Base-by-base conservation (phyloP, 2,329 filamentous ascomycete species). In the Eutypa lata region DNA sequence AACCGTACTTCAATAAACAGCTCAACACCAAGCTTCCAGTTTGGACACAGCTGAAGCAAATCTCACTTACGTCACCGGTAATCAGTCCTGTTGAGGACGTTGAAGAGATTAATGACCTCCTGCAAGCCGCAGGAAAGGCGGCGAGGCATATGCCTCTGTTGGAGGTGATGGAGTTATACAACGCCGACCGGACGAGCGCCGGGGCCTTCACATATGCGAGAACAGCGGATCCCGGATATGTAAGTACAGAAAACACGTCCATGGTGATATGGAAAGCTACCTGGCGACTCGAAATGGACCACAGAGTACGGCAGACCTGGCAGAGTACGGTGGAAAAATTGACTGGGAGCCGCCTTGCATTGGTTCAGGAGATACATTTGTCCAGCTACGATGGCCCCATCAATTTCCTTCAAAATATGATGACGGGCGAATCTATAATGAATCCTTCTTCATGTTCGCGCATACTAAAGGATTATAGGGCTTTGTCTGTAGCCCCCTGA, bases 121-220 rank as follows among this genome's bases (percentile, higher is more conserved):
- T 67, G 19, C 53, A 53, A 21, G 51, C 52, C 8, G 59, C 58
- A 13, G 63, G 51, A 11, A 50, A 46, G 2, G 65, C 60, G 1
- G 64, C 64, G 8, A 60, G 53, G 47, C 55, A 58, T 38, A 67
- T 67, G 65, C 65, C 65, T 3, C 48, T 46, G 26, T 49, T 67
- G 42, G 53, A 56, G 21, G 44, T 61, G 19, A 55, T 67, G 54
- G 65, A 66, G 53, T 46, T 67, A 2, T 67, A 61, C 48, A 64
- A 62, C 50, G 61, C 58, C n/a, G 61, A 57, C 40, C 47, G 50
- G 19, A 53, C 51, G 42, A 58, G 57, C 42, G 63, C 56, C 19
- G 65, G 58, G 38, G 57, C 61, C 22, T 67, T 67, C 59, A 60
- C 61, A 42, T 67, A 65, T 52, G 48, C 55, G 28, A 57, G 57